Base-by-base conservation (phyloP, 768 basidiomycete genomes). In the Boletus edulis region DNA sequence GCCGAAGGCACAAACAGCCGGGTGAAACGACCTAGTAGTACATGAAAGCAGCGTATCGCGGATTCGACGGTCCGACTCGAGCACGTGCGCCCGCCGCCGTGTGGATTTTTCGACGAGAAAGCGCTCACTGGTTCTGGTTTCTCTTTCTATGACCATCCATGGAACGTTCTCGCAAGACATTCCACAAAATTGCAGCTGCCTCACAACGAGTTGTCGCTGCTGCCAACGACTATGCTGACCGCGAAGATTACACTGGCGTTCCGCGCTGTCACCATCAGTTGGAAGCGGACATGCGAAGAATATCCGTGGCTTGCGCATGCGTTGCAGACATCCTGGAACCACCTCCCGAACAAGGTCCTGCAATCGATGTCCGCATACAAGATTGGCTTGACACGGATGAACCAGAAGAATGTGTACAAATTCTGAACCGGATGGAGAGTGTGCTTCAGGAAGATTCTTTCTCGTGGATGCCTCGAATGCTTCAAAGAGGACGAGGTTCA, bases 241-340 rank as follows among this genome's bases (percentile, higher is more conserved):
- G 38, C 15, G 1, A 35, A 15, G 54, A 57, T 5, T 31, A 17
- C 10, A n/a, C 40, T 27, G 6, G 22, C 5, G 35, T 55, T 4
- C 2, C 20, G 4, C 46, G 18, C 10, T 41, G 32, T 43, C 53
- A 57, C 29, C 45, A 49, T 37, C 54, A 39, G 38, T 15, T 57
- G 18, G 54, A 56, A 31, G 34, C 34, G 4, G 56, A 49, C 5
- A 56, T 57, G 54, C 46, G 18, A 35, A 56, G 15, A 15, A 44
- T 56, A 11, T 49, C 35, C n/a, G 56, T 57, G 11, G 54, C 54
- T 32, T 57, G 47, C 47, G 31, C 40, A 13, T 40, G 31, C 24
- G 37, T 57, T 3, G 38, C 15, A 6, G 3, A 3, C 22, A 9
- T 31, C 39, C 38, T 56, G 6, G 18, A 32, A 15, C 14, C 14